A percentile compares a stretch with the other conserved stretches of the same genome.
These are phyloP conservation scores for Epichloe uncinata DNA, from an alignment of 2,329 filamentous ascomycete species.

Conservation along the genomic window DNA sequence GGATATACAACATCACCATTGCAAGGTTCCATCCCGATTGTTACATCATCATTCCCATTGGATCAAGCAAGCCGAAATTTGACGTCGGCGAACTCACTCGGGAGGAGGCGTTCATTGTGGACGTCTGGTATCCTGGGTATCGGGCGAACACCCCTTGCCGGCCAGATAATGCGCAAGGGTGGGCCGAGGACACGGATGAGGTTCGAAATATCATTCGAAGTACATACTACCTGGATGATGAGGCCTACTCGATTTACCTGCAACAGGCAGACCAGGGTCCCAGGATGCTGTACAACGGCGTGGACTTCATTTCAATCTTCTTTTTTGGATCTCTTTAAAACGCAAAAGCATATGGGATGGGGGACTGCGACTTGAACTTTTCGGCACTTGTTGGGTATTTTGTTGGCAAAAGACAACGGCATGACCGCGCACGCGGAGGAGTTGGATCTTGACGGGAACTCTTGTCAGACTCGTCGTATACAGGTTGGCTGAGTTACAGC, in stretches of 20 bases:
- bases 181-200: background rate
- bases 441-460: too few species aligned
- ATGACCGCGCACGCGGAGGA: too few species aligned
- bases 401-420: too few species aligned
- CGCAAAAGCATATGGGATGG: too few species aligned
- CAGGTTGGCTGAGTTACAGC: too few species aligned
- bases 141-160: background rate
- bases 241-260: background rate
- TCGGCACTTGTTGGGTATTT: too few species aligned
- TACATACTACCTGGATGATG: background rate
- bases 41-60: background rate
- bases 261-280: background rate
- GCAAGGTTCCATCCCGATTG: background rate
- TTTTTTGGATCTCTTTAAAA: too few species aligned
- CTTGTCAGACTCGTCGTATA: too few species aligned
- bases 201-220: background rate
- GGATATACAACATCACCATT: background rate
- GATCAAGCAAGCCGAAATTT: background rate
- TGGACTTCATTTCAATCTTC: background rate
- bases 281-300: background rate
- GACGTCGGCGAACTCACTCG: background rate
- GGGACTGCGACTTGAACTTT: too few species aligned
- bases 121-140: background rate
- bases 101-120: background rate
- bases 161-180: background rate